These are phyloP conservation scores for Wickerhamomyces mucosus DNA, from an alignment of 805 yeast genomes.

Conservation along the genomic window DNA sequence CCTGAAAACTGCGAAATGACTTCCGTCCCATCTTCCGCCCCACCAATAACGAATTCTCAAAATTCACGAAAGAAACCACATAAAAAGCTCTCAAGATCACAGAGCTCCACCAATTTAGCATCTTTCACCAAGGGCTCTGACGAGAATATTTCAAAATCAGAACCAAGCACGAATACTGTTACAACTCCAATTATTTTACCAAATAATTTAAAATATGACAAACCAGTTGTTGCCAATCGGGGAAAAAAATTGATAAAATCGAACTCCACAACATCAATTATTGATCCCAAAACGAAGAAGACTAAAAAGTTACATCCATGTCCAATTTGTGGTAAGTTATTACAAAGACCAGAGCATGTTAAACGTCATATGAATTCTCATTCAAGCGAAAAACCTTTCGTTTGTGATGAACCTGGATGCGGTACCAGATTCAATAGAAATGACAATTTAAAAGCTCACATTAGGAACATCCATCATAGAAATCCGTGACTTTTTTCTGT, in stretches of 20 bases:
- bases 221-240: background rate
- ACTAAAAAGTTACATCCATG: slow-evolving; percentile 51
- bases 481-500: background rate
- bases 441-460: slow-evolving; percentile 75
- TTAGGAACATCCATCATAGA: slow-evolving; percentile 46
- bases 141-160: background rate
- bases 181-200: background rate
- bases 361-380: slow-evolving; percentile 72
- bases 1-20: background rate
- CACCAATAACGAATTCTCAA: too few species aligned
- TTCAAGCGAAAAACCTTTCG: slow-evolving; percentile 69
- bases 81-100: background rate
- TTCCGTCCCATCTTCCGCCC: too few species aligned
- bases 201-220: background rate
- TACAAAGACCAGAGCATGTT: slow-evolving; percentile 66
- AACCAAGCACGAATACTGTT: background rate
- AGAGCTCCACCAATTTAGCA: background rate
- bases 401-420: slow-evolving; percentile 56
- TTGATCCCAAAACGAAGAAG: slow-evolving; percentile 29
- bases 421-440: slow-evolving; percentile 58
- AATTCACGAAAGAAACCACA: background rate
- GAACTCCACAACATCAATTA: background rate
- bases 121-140: background rate
- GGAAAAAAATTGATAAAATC: background rate
- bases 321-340: slow-evolving; percentile 51